Conservation (phyloP, 345 rosid genomes). For the Pistacia vera region DNA sequence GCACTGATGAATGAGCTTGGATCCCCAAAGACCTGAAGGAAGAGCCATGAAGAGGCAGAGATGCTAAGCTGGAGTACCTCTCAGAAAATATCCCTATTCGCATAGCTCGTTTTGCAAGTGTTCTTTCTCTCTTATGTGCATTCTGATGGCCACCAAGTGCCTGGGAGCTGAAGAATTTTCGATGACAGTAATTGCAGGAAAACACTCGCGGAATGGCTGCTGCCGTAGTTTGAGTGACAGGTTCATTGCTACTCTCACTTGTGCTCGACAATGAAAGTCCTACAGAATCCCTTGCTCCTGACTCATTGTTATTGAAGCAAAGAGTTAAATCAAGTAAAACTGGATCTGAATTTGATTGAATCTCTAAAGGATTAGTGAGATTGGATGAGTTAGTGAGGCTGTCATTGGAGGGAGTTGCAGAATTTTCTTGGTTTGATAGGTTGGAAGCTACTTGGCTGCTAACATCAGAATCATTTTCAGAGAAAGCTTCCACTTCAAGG, state of each 20-base stretch:
- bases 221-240: constrained; percentile 29
- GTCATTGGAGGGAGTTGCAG: constrained; percentile 36
- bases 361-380: constrained; percentile 15
- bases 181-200: constrained; percentile 80
- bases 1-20: constrained; percentile 57
- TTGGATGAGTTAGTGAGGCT: constrained; percentile 34
- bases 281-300: constrained; percentile 28
- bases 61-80: constrained; percentile 50
- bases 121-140: constrained; percentile 84
- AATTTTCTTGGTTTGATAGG: constrained; percentile 44
- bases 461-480: constrained; percentile 53
- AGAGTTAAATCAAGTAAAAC: constrained; percentile 67
- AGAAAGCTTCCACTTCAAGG: constrained; percentile 57
- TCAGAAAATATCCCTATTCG: constrained; percentile 63
- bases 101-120: constrained; percentile 74
- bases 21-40: constrained; percentile 62
- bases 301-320: constrained; percentile 34
- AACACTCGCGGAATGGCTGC: constrained; percentile 52
- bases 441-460: constrained; percentile 73
- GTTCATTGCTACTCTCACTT: constrained; percentile 59
- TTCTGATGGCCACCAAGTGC: constrained; percentile 94
- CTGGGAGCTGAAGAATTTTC: constrained; percentile 81
- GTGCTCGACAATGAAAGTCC: constrained; percentile 65
- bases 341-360: constrained; percentile 28
- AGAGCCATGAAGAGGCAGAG: constrained; percentile 65